These are phyloP conservation scores for Penicillium turbatum DNA, from an alignment of 495 filamentous ascomycete genomes.

Conservation along the genomic window DNA sequence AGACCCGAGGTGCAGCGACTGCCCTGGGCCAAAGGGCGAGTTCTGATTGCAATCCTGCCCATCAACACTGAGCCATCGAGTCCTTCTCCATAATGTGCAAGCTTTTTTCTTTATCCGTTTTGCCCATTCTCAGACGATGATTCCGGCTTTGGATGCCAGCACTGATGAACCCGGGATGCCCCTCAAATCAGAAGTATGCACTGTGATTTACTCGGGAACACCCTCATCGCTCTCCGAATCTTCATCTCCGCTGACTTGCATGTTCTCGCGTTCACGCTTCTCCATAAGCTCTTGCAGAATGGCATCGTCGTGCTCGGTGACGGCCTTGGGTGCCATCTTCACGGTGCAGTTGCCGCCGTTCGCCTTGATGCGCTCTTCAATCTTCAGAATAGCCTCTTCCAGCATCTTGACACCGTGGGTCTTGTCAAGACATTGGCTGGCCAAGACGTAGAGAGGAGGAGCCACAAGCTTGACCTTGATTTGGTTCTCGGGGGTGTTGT, in stretches of 20 bases:
- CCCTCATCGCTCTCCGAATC: constrained; percentile 87
- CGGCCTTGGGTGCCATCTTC: constrained; percentile 98
- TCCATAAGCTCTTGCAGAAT: constrained; percentile 97
- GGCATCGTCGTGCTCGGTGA: constrained; percentile 96
- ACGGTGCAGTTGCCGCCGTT: constrained; percentile 75
- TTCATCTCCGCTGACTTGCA: constrained; percentile 94
- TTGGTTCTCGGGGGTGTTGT: constrained; percentile 82
- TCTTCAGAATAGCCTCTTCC: constrained; percentile 82
- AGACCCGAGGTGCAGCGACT: constrained; percentile 24
- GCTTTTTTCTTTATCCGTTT: constrained; percentile 37
- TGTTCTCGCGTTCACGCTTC: constrained; percentile 97
- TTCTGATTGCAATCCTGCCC: constrained; percentile 31
- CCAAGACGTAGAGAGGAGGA: constrained; percentile 90
- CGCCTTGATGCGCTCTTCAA: constrained; percentile 67
- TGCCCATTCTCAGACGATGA: constrained; percentile 13
- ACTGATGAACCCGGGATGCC: constrained; percentile 16
- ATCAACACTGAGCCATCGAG: constrained; percentile 32
- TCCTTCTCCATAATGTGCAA: constrained; percentile 37
- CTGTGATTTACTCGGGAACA: constrained; percentile 40
- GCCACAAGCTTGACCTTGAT: constrained; percentile 97
- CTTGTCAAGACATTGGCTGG: constrained; percentile 93
- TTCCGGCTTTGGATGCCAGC: constrained; percentile 15
- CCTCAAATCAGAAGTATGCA: constrained; percentile 11
- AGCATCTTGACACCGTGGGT: constrained; percentile 73
- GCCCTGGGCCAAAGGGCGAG: constrained; percentile 21